phyloP scores from a whole-genome alignment of 208 protist species.

The Leishmania amazonensis region DNA sequence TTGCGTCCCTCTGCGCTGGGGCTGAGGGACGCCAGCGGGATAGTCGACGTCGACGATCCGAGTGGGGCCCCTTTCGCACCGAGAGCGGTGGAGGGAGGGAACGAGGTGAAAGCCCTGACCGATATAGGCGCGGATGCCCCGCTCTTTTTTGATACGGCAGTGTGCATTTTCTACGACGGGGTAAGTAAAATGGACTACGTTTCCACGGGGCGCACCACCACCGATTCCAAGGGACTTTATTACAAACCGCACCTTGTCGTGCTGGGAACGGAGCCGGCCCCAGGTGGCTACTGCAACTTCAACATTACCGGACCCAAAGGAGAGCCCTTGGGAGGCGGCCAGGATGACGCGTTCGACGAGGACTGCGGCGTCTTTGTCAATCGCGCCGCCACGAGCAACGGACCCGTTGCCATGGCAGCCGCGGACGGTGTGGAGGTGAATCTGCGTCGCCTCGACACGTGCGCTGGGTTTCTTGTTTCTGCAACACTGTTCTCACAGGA shows the following conservation, averaged over 20 bases:
- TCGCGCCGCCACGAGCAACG: conserved; percentile 28
- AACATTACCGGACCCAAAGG: conserved; percentile 33
- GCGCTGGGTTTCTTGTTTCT: conserved; percentile 54
- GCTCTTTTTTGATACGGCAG: conserved; percentile 81
- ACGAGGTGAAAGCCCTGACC: not conserved
- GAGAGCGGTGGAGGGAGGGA: not conserved
- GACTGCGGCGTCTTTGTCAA: conserved; percentile 20
- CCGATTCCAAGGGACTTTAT: conserved; percentile 58
- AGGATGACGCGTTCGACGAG: conserved; percentile 19
- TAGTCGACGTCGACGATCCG: not conserved
- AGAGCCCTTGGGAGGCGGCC: conserved; percentile 1
- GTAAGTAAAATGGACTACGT: conserved; percentile 73
- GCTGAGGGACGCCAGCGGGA: not conserved
- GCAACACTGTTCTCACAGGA: conserved; percentile 65
- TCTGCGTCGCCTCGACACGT: conserved; percentile 50
- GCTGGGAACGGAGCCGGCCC: conserved; percentile 36
- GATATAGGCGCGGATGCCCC: conserved; percentile 25
- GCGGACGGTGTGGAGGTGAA: conserved; percentile 70
- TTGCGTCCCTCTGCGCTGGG: not conserved
- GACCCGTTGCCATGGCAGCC: conserved; percentile 48
- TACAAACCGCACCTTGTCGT: conserved; percentile 67
- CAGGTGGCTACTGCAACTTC: conserved; percentile 55
- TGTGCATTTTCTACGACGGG: conserved; percentile 69
- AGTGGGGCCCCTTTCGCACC: not conserved
- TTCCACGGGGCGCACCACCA: conserved; percentile 54